phyloP scores from a whole-genome alignment of 495 filamentous ascomycete species.

The Tetracladium marchalianum region DNA sequence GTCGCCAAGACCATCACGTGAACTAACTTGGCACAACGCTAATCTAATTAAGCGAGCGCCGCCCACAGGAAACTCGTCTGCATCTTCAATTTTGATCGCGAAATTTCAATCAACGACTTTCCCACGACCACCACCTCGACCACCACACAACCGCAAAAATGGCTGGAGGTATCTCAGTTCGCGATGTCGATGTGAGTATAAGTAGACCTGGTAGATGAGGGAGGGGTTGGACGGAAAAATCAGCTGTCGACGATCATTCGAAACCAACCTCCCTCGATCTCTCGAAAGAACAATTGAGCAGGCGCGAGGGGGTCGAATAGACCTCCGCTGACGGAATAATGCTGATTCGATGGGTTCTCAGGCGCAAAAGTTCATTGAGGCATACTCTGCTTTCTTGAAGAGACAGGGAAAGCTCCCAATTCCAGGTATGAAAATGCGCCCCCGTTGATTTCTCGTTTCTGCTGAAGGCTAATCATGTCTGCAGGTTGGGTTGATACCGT shows the following conservation, averaged over 20 bases:
- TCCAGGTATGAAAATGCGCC: constrained; percentile 54
- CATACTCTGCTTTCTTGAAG: constrained; percentile 97
- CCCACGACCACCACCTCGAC: constrained; percentile 2
- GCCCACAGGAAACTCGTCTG: too few relatives aligned
- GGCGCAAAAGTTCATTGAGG: constrained; percentile 91
- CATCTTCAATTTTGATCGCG: constrained; percentile 2
- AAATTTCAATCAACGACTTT: background rate
- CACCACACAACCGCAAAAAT: constrained; percentile 50
- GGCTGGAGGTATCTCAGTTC: constrained; percentile 73
- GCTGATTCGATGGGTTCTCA: constrained; percentile 43
- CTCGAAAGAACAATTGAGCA: constrained; percentile 30
- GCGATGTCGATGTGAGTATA: constrained; percentile 79
- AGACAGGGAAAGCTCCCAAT: constrained; percentile 97
- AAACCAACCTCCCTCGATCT: constrained; percentile 17
- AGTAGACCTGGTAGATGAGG: constrained; percentile 17
- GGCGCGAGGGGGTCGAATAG: constrained; percentile 47
- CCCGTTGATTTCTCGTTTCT: constrained; percentile 4
- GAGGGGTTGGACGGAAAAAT: constrained; percentile 9
- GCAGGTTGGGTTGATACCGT: constrained; percentile 96
- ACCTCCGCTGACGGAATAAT: constrained; percentile 51
- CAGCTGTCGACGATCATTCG: constrained; percentile 21
- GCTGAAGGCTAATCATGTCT: constrained; percentile 9
- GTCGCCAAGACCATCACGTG: too few relatives aligned
- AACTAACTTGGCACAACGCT: too few relatives aligned
- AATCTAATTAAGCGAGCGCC: too few relatives aligned